Evolutionary conservation across 352 stramenopile species (phyloP), one percentile per base, ranked within the genome.

Genomic region (Pseudoperonospora humuli): DNA sequence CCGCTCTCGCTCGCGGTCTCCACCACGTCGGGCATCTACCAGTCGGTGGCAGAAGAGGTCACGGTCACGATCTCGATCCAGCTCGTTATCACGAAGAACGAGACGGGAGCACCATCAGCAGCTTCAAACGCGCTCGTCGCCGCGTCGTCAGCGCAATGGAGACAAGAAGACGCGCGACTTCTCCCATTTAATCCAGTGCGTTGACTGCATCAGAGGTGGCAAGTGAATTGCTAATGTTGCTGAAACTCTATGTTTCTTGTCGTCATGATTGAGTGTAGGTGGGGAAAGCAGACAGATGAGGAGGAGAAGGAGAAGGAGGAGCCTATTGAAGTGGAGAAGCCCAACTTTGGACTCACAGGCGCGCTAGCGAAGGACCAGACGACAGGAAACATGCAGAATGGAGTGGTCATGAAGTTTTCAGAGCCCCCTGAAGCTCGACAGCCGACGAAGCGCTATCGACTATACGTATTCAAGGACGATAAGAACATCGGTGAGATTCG

Each of bases 401-500:
- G 96, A 21, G 80, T 99, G 1, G 72, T 97, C 20, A 77, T 99
- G 23, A 99, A 98, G 69, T 99, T 93, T 74, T 93, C 84, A 11
- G 95, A 99, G 82, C 96, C 96, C 2, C 71, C 88, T 0, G 96
- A 99, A 57, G 94, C 96, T 8, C 65, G 88, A 7, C 66, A 81
- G 32, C 96, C 96, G 6, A 80, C 84, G 33, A 86, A 86, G 15
- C 74, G 86, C 46, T 99, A 95, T 84, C 77, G 95, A 11, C 64
- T 99, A 3, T 99, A 99, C 67, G 95, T 98, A 25, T 99, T 98
- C 66, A 97, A 97, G 54, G 68, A 81, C 52, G 81, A 95, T 44
- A 56, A 89, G 19, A 52, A 75, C 7, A 68, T 95, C 28, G 69
- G 83, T 93, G 49, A 29, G 70, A 14, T 7, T 45, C 3, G n/a